phyloP scores from a whole-genome alignment of 164 flowering plant species.

The Dillenia suffruticosa region DNA sequence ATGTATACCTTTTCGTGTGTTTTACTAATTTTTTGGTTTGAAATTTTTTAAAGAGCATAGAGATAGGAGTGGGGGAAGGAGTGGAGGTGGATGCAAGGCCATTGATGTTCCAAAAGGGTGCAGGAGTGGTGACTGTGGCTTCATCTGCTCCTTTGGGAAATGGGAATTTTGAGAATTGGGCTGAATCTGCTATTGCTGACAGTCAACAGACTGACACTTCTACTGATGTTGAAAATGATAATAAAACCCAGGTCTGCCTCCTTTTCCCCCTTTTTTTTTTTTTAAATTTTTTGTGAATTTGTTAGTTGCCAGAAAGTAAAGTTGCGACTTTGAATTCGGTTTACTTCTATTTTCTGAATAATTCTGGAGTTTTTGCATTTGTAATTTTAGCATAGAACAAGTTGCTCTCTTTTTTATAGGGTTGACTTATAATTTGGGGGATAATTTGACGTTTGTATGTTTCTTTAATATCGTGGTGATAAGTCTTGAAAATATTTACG shows the following conservation, averaged over 20 bases:
- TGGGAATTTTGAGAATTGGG: constrained; percentile 66
- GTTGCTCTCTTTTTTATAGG: too few relatives aligned
- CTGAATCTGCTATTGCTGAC: constrained; percentile 69
- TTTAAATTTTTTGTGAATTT: not conserved
- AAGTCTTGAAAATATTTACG: too few relatives aligned
- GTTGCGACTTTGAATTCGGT: too few relatives aligned
- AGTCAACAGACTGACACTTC: constrained; percentile 86
- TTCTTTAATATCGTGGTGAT: too few relatives aligned
- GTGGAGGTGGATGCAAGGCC: constrained; percentile 25
- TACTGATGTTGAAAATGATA: constrained; percentile 77
- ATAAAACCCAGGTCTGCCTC: constrained; percentile 47
- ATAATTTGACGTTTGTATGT: too few relatives aligned
- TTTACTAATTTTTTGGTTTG: not conserved
- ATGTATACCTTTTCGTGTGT: not conserved
- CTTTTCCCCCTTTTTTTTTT: not conserved
- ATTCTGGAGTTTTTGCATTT: too few relatives aligned
- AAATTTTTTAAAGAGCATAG: constrained; percentile 17
- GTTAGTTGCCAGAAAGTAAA: too few relatives aligned
- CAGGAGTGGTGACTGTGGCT: constrained; percentile 6
- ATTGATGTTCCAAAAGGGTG: constrained; percentile 31
- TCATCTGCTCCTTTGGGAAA: constrained; percentile 24
- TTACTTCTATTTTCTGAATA: too few relatives aligned
- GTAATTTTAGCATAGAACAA: too few relatives aligned
- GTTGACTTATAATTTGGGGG: too few relatives aligned
- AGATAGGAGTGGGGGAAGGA: constrained; percentile 15